A percentile compares a stretch with the other conserved stretches of the same genome.
These are phyloP conservation scores for Phytopythium litorale DNA, from an alignment of 352 stramenopile genomes.

Conservation along the genomic window DNA sequence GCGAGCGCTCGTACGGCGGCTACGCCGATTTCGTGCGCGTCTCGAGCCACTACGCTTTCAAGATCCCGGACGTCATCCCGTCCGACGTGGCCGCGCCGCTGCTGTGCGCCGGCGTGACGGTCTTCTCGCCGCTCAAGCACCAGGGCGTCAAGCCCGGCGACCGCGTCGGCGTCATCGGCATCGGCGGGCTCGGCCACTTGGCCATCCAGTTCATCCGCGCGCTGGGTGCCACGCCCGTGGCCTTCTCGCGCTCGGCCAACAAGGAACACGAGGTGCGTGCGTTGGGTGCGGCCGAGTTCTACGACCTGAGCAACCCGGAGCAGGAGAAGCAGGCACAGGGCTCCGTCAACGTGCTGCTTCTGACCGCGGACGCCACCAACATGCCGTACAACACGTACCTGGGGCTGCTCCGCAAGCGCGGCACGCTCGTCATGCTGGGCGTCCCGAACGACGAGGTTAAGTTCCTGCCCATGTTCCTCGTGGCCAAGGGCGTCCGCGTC, in stretches of 20 bases:
- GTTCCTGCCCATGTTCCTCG: slow-evolving; percentile 49
- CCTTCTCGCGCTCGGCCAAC: slow-evolving; percentile 52
- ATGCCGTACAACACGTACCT: slow-evolving; percentile 53
- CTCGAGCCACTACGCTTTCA: slow-evolving; percentile 51
- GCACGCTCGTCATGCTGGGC: slow-evolving; percentile 67
- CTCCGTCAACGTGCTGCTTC: slow-evolving; percentile 64
- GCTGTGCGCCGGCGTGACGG: slow-evolving; percentile 84
- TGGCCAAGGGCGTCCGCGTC: slow-evolving; percentile 42
- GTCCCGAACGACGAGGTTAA: slow-evolving; percentile 58
- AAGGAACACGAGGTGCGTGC: slow-evolving; percentile 51
- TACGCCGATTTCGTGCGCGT: slow-evolving; percentile 76
- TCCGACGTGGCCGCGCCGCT: slow-evolving; percentile 56
- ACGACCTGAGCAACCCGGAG: slow-evolving; percentile 41
- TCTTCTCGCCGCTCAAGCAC: slow-evolving; percentile 66
- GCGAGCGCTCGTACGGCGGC: slow-evolving; percentile 36
- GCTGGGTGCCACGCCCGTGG: slow-evolving; percentile 53
- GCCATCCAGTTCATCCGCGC: slow-evolving; percentile 81
- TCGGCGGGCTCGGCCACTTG: slow-evolving; percentile 85
- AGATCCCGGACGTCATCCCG: slow-evolving; percentile 66
- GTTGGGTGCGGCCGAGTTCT: slow-evolving; percentile 64
- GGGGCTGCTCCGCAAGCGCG: slow-evolving; percentile 47
- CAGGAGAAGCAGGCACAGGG: slow-evolving; percentile 23
- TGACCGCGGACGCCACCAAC: slow-evolving; percentile 62
- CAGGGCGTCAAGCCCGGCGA: slow-evolving; percentile 38
- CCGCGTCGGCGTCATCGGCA: slow-evolving; percentile 71